Base-by-base conservation (phyloP, 2,329 filamentous ascomycete species). In the Cercospora zeina region DNA sequence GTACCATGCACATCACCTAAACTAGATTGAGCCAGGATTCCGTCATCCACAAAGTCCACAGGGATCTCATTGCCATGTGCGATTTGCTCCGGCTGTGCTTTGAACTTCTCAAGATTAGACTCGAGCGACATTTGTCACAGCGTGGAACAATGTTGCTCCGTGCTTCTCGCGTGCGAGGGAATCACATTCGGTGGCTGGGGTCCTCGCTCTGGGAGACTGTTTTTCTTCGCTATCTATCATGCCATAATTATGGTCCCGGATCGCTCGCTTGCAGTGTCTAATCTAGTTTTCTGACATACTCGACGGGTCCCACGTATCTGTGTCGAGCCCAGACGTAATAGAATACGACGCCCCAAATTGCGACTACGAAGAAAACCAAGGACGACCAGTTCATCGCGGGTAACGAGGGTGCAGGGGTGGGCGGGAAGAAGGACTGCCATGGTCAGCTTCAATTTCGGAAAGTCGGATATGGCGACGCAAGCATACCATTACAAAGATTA, bases 311-410 rank as follows among this genome's bases (percentile, higher is more conserved):
- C 10, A 61, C 61, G 51, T 68, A 68, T 58, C 55, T 55, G 47
- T 58, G 58, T 27, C 65, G 50, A 6, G 64, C 66, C 58, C 65
- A 65, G 2, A 65, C 49, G 30, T 63, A 58, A 33, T 67, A 68
- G 59, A 65, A 68, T 9, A 62, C 54, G 24, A 65, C 31, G 27
- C 58, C 59, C 53, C 59, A 63, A 14, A 67, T 16, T 19, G 55
- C 55, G 33, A 69, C 67, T 30, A 53, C 54, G 5, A 65, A 62
- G 34, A 66, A 71, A 14, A 70, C 67, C 6, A 72, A 58, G 14
- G 62, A 63, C 8, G 60, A 64, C 67, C 66, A 70, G 5, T 70
- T 70, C 68, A 69, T 70, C 9, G 45, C 50, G 27, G 62, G 51
- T 11, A 62, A 61, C 14, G 61, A 62, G 16, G 67, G 62, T 33